phyloP scores from a whole-genome alignment of 2,329 filamentous ascomycete genomes.

The Cladobotryum protrusum region DNA sequence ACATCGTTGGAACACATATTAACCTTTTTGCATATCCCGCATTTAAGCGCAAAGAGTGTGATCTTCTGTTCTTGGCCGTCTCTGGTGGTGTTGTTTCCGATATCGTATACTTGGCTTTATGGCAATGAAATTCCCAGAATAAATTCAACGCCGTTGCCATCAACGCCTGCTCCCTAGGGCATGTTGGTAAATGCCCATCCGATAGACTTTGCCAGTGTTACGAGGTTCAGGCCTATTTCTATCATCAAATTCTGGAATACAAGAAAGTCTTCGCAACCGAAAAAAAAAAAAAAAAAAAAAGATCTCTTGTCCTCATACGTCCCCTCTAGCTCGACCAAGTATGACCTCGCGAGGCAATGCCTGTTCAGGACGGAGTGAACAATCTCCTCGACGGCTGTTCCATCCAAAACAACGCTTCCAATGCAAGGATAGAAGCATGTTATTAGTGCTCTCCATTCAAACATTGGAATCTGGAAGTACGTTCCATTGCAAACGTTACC shows the following conservation, averaged over 20 bases:
- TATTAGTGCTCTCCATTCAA: constrained; percentile 14
- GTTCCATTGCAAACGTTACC: constrained; percentile 11
- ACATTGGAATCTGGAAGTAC: constrained; percentile 17
- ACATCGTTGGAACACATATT: constrained; percentile 12
- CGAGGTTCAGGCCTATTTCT: constrained; percentile 8
- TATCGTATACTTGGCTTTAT: background rate
- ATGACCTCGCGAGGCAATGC: constrained; percentile 17
- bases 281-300: no score
- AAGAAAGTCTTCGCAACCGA: constrained; percentile 12
- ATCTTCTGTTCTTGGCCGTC: constrained; percentile 11
- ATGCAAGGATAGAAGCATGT: constrained; percentile 10
- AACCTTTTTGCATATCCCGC: constrained; percentile 18
- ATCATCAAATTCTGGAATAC: constrained; percentile 10
- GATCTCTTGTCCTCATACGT: background rate
- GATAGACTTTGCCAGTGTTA: constrained; percentile 12
- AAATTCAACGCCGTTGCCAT: constrained; percentile 19
- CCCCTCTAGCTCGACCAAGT: constrained; percentile 11
- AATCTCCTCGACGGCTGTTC: background rate
- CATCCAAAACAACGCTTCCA: background rate
- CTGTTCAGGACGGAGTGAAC: constrained; percentile 14
- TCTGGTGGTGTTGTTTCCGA: background rate
- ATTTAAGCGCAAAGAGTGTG: constrained; percentile 17
- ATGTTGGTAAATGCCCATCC: constrained; percentile 18
- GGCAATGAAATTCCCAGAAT: constrained; percentile 11
- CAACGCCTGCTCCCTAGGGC: constrained; percentile 18